These are phyloP conservation scores for Beauveria sp. DNA, from an alignment of 2,329 filamentous ascomycete genomes.

Conservation along the genomic window DNA sequence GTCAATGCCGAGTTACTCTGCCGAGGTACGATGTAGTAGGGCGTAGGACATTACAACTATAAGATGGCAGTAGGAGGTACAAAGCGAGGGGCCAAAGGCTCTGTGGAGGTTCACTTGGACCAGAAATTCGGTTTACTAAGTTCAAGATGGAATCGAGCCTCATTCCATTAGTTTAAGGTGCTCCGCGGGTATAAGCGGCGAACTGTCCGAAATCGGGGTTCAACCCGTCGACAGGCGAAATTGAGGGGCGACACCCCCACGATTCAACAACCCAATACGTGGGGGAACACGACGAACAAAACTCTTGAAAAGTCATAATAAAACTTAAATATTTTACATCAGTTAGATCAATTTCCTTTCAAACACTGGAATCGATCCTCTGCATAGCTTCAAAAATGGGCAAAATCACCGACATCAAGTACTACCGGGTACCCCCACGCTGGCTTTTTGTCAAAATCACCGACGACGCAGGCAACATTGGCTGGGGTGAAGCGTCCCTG, in stretches of 20 bases:
- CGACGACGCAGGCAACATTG: slow-evolving; percentile 54
- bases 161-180: not conserved
- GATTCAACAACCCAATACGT: too few relatives aligned
- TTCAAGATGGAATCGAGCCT: not conserved
- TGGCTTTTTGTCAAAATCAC: slow-evolving; percentile 75
- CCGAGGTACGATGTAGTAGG: not conserved
- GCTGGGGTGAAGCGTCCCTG: slow-evolving; percentile 69
- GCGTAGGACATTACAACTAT: not conserved
- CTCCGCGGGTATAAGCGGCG: not conserved
- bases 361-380: too few relatives aligned
- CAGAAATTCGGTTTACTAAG: too few relatives aligned
- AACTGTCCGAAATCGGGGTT: not conserved
- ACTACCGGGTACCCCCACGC: slow-evolving; percentile 65
- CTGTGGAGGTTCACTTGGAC: too few relatives aligned
- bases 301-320: too few relatives aligned
- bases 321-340: too few relatives aligned
- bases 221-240: not conserved
- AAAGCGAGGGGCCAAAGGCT: not conserved
- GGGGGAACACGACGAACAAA: too few relatives aligned
- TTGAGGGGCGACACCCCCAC: not conserved
- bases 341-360: too few relatives aligned
- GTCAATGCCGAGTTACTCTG: not conserved
- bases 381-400: too few relatives aligned
- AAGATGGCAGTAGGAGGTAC: not conserved
- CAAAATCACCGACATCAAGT: slow-evolving; percentile 45